Percentiles rank a stretch among this genome's conserved stretches.
phyloP scores from a whole-genome alignment of 139 green algal genomes.

The Mesostigma viride region DNA sequence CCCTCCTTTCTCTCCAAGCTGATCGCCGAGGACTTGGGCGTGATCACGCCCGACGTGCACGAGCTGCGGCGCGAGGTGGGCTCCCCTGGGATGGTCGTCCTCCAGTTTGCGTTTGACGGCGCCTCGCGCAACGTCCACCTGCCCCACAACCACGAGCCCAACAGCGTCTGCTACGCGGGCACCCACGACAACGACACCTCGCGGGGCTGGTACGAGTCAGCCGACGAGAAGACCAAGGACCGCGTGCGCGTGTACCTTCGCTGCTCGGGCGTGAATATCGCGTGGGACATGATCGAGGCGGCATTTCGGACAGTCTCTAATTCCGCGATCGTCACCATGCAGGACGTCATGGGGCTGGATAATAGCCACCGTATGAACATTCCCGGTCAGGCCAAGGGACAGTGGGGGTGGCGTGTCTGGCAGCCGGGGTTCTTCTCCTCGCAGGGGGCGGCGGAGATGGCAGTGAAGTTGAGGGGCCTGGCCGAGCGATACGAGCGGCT shows the following conservation, averaged over 20 bases:
- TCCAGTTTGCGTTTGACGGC: conserved; percentile 87
- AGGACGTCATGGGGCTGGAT: conserved; percentile 89
- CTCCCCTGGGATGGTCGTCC: conserved; percentile 88
- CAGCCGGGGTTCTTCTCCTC: too few species aligned
- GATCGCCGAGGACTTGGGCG: conserved; percentile 82
- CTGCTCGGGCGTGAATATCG: conserved; percentile 55
- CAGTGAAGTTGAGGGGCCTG: too few species aligned
- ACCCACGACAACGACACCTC: conserved; percentile 94
- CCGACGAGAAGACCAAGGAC: conserved; percentile 54
- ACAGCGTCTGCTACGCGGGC: conserved; percentile 75
- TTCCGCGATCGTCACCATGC: conserved; percentile 6
- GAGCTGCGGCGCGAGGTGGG: conserved; percentile 67
- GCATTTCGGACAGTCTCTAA: not conserved
- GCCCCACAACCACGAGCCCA: conserved; percentile 86
- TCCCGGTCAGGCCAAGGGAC: conserved; percentile 60
- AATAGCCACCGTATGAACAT: conserved; percentile 84
- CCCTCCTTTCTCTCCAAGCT: conserved; percentile 12
- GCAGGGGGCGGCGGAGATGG: too few species aligned
- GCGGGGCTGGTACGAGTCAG: conserved; percentile 59
- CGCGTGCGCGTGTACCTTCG: conserved; percentile 66
- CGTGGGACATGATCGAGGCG: conserved; percentile 64
- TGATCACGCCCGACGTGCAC: conserved; percentile 88
- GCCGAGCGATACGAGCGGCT: too few species aligned
- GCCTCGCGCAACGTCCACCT: conserved; percentile 78
- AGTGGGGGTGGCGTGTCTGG: conserved; percentile 26